Conservation (phyloP, 2,329 filamentous ascomycete genomes). For the Aureobasidium sp. region DNA sequence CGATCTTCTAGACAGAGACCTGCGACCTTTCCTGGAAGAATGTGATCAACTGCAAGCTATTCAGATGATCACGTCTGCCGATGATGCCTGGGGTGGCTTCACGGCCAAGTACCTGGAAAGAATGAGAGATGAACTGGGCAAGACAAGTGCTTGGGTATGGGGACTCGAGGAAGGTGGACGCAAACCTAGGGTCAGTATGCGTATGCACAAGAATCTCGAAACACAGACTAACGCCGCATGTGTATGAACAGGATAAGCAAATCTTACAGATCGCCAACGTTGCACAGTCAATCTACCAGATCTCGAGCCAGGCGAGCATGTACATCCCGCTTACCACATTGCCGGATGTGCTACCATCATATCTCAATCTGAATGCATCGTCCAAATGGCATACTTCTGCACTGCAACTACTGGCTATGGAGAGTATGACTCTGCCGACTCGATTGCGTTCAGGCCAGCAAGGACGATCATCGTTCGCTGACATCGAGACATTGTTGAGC, state of each 20-base stretch:
- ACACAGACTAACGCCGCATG: slow-evolving; percentile 6
- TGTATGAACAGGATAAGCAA: slow-evolving; percentile 46
- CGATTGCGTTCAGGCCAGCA: slow-evolving; percentile 47
- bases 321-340: slow-evolving; percentile 66
- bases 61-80: slow-evolving; percentile 50
- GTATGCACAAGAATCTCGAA: slow-evolving; percentile 8
- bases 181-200: slow-evolving; percentile 14
- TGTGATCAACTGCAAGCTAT: slow-evolving; percentile 87
- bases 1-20: slow-evolving; percentile 82
- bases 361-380: slow-evolving; percentile 48
- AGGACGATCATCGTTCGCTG: slow-evolving; percentile 46
- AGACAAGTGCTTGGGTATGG: slow-evolving; percentile 80
- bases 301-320: slow-evolving; percentile 64
- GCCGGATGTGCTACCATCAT: slow-evolving; percentile 46
- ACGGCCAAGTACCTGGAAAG: slow-evolving; percentile 45
- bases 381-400: slow-evolving; percentile 77
- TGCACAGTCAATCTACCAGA: slow-evolving; percentile 60
- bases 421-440: slow-evolving; percentile 69
- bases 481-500: slow-evolving; percentile 60
- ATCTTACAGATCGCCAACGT: slow-evolving; percentile 61
- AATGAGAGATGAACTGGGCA: slow-evolving; percentile 83
- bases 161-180: slow-evolving; percentile 56
- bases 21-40: slow-evolving; percentile 83
- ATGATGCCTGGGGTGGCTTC: slow-evolving; percentile 45
- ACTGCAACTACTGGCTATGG: slow-evolving; percentile 65